Base-by-base conservation (phyloP, 768 basidiomycete genomes). In the Podaxis sp. region DNA sequence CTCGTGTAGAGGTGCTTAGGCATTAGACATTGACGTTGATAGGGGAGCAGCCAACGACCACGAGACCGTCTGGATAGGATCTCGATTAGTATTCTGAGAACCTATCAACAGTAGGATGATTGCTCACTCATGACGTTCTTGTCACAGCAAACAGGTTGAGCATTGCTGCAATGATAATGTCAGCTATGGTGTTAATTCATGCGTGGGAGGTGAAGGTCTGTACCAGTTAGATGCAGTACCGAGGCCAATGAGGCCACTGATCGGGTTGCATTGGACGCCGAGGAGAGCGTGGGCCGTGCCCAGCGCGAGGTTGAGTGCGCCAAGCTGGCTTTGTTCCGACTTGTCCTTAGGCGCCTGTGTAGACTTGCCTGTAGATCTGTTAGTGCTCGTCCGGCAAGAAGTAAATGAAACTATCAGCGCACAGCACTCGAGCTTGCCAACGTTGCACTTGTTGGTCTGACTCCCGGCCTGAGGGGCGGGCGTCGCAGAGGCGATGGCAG, bases 71-170 rank as follows among this genome's bases (percentile, higher is more conserved):
- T 66, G 37, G 17, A 46, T 22, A 7, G 20, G 33, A 17, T 20
- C 30, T 63, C 13, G 51, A 46, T 8, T 60, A 26, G 10, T 48
- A 13, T 3, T 22, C 30, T 24, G 24, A 13, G 15, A 12, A 13
- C 2, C 46, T 10, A 10, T 24, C 20, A 5, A 44, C 10, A 38
- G 50, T 44, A 58, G 20, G 33, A 24, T 13, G 28, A 56, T 13
- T 50, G 62, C 70, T 46, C 53, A 72, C 71, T 56, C 58, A 66
- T 66, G 44, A 49, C 36, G 61, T 68, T 68, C 15, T 61, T 20
- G n/a, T 56, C 59, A 67, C 72, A 73, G 63, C 72, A 73, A 10
- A 67, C 65, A 11, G 68, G 63, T 44, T 67, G 60, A 8, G 37
- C 30, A 26, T 44, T 58, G 58, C 69, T 67, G 52, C 7, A 58